A percentile compares a stretch with the other conserved stretches of the same genome.
Conservation (phyloP, 2,329 filamentous ascomycete genomes). For the Pyrenochaeta sp. region DNA sequence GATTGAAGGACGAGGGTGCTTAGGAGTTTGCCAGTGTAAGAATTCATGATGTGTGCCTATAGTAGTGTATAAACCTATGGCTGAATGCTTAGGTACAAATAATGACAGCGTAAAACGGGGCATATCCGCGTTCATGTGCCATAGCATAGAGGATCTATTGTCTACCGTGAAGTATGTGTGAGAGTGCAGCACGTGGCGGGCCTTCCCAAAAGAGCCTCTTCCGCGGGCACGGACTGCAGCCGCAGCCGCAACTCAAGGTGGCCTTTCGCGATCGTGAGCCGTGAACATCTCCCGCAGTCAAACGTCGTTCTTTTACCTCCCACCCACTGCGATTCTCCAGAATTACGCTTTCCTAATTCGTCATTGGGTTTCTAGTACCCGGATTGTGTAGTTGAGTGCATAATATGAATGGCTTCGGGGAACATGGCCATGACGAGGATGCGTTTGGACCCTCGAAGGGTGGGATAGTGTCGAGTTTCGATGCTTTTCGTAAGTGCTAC, state of each 20-base stretch:
- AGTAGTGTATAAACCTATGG: neutral
- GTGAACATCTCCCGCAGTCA: slow-evolving; percentile 11
- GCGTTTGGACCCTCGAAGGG: slow-evolving; percentile 77
- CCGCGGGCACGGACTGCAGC: slow-evolving; percentile 28
- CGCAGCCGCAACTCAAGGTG: slow-evolving; percentile 44
- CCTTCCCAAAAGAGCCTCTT: slow-evolving; percentile 27
- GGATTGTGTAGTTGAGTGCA: slow-evolving; percentile 26
- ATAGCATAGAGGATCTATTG: too few species aligned
- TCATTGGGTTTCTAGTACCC: slow-evolving; percentile 39
- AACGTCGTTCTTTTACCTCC: slow-evolving; percentile 30
- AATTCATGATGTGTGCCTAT: neutral
- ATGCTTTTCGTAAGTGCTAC: slow-evolving; percentile 84
- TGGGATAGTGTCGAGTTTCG: slow-evolving; percentile 76
- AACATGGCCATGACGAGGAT: slow-evolving; percentile 75
- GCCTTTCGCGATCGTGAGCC: slow-evolving; percentile 39
- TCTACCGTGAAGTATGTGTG: neutral
- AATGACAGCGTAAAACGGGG: neutral
- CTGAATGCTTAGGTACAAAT: neutral
- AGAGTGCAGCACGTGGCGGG: slow-evolving; percentile 22
- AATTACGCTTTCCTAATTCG: slow-evolving; percentile 17
- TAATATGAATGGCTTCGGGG: slow-evolving; percentile 79
- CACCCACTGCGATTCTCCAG: slow-evolving; percentile 8
- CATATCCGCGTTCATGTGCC: too few species aligned
- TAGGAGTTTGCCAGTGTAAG: neutral
- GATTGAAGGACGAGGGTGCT: slow-evolving; percentile 18